A percentile compares a stretch with the other conserved stretches of the same genome.
Conservation (phyloP, 805 yeast species). For the Huiozyma sinensis region DNA sequence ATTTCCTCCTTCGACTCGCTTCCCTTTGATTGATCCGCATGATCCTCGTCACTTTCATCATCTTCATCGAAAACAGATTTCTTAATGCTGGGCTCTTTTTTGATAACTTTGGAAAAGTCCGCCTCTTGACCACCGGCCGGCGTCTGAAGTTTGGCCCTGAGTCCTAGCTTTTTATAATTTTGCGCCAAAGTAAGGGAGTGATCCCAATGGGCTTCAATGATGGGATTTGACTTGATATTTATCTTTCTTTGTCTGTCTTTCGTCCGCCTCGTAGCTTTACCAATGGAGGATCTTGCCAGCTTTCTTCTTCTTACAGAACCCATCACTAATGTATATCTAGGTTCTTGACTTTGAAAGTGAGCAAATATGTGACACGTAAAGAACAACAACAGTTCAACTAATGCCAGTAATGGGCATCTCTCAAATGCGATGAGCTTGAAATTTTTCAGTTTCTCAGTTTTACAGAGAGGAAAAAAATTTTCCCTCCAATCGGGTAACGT, state of each 20-base stretch:
- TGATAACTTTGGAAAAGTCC: constrained; percentile 33
- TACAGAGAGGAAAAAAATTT: not conserved
- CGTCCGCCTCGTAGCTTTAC: constrained; percentile 55
- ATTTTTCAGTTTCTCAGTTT: not conserved
- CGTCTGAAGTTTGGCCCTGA: constrained; percentile 52
- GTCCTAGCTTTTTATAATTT: constrained; percentile 76
- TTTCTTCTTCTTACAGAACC: constrained; percentile 76
- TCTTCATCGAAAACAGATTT: constrained; percentile 13
- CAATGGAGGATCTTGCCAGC: constrained; percentile 61
- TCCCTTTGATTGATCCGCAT: constrained; percentile 10
- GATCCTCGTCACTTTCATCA: constrained; percentile 30
- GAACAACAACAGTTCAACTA: no score
- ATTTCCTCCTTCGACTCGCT: constrained; percentile 16
- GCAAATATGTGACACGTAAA: no score
- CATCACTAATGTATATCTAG: constrained; percentile 28
- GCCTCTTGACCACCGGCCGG: constrained; percentile 78
- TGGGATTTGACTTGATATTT: constrained; percentile 60
- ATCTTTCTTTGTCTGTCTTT: constrained; percentile 64
- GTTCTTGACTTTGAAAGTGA: no score
- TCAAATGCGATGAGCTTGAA: not conserved
- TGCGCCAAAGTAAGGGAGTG: constrained; percentile 67
- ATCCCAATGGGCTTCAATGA: constrained; percentile 90
- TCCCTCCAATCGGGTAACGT: no score
- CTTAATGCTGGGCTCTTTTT: constrained; percentile 27
- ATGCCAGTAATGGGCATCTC: not conserved